A percentile compares a stretch with the other conserved stretches of the same genome.
phyloP scores from a whole-genome alignment of 1,284 basidiomycete genomes.

The Jaminaea rosea region DNA sequence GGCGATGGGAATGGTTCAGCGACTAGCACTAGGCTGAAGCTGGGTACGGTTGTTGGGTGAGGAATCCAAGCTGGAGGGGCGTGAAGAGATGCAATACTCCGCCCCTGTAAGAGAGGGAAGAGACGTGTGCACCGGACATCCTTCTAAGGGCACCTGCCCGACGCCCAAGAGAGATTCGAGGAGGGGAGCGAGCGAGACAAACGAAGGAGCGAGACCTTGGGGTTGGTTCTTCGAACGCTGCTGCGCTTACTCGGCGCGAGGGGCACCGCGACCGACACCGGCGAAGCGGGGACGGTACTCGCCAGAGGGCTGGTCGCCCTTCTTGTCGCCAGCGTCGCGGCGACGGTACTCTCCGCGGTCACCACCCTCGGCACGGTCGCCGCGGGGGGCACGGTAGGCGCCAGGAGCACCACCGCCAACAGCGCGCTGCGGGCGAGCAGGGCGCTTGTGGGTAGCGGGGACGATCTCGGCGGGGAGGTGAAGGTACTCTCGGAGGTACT shows the following conservation, averaged over 20 bases:
- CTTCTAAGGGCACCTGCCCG: constrained; percentile 23
- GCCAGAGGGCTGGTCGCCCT: constrained; percentile 42
- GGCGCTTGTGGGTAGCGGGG: constrained; percentile 46
- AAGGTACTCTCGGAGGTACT: constrained; percentile 47
- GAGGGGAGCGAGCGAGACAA: background rate
- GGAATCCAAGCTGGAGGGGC: too few relatives aligned
- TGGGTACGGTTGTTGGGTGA: too few relatives aligned
- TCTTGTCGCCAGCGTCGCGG: constrained; percentile 37
- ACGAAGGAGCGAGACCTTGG: background rate
- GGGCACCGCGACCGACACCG: constrained; percentile 39
- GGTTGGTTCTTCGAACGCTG: background rate
- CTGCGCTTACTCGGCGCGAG: constrained; percentile 32
- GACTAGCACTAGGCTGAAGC: too few relatives aligned
- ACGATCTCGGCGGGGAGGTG: constrained; percentile 47
- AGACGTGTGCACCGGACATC: too few relatives aligned
- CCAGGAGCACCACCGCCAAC: constrained; percentile 24
- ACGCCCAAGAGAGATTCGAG: constrained; percentile 9
- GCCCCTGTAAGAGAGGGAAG: too few relatives aligned
- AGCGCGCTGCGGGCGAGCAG: constrained; percentile 41
- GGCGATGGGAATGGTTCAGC: too few relatives aligned
- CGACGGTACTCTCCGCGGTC: constrained; percentile 45
- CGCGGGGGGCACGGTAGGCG: constrained; percentile 32
- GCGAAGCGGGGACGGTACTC: constrained; percentile 46
- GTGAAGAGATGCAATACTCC: too few relatives aligned
- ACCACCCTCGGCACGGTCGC: constrained; percentile 36